phyloP scores from a whole-genome alignment of 768 basidiomycete genomes.

The Termitomyces sp. region DNA sequence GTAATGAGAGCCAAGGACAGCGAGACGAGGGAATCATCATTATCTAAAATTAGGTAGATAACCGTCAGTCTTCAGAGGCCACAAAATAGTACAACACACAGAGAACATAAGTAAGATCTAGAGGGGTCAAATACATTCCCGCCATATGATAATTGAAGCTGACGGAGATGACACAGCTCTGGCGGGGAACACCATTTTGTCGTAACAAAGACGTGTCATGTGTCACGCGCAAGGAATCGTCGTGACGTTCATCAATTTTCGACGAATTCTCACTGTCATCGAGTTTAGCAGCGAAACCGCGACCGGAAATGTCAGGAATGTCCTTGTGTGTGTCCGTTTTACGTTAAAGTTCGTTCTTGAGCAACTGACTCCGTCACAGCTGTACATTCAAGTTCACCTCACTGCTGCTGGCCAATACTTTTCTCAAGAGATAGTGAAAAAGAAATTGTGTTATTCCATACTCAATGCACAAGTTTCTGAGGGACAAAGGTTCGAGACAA shows the following conservation, averaged over 20 bases:
- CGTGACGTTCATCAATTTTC: background rate
- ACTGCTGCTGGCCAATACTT: too few species aligned
- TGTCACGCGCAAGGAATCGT: background rate
- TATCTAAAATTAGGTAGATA: conserved; percentile 34
- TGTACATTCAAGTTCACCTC: too few species aligned
- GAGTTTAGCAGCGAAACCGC: too few species aligned
- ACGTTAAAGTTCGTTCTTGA: too few species aligned
- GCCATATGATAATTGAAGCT: background rate
- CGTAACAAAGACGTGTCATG: background rate
- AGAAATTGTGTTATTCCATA: too few species aligned
- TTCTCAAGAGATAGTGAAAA: too few species aligned
- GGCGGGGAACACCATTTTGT: background rate
- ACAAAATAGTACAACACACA: conserved; percentile 28
- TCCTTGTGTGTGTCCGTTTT: background rate
- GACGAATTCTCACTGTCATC: background rate
- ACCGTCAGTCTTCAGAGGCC: background rate
- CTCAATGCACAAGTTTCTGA: too few species aligned
- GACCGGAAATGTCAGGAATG: background rate
- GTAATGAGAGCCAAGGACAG: conserved; percentile 57
- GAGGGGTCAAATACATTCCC: conserved; percentile 25
- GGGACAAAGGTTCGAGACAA: too few species aligned
- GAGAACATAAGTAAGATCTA: conserved; percentile 64
- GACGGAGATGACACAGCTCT: background rate
- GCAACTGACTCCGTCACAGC: background rate
- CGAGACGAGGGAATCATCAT: conserved; percentile 54